phyloP scores from a whole-genome alignment of 345 rosid genomes.

The Rhizophora mangle region DNA sequence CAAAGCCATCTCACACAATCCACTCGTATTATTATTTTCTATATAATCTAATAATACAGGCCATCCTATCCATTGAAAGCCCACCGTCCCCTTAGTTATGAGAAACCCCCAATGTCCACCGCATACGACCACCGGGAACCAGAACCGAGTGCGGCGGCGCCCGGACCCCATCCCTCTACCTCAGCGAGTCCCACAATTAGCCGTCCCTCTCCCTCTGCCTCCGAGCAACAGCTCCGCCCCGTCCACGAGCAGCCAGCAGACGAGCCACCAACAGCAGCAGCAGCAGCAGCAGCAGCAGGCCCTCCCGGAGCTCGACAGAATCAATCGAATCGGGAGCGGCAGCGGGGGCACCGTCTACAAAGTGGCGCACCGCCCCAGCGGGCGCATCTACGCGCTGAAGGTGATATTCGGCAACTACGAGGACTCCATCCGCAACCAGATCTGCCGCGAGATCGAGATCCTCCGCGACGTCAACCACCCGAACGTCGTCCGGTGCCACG shows the following conservation, averaged over 20 bases:
- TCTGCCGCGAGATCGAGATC: slow-evolving; percentile 91
- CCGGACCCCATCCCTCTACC: slow-evolving; percentile 80
- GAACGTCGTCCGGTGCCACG: slow-evolving; percentile 86
- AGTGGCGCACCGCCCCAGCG: slow-evolving; percentile 62
- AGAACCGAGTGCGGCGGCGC: slow-evolving; percentile 44
- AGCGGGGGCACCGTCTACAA: slow-evolving; percentile 90
- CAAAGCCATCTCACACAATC: neutral
- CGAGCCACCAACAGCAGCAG: slow-evolving; percentile 15
- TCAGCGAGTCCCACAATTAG: slow-evolving; percentile 50
- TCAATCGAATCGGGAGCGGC: slow-evolving; percentile 81
- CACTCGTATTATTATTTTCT: neutral
- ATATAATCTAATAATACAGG: neutral
- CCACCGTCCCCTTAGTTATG: slow-evolving; percentile 38
- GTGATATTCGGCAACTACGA: slow-evolving; percentile 88
- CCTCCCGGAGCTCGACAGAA: slow-evolving; percentile 56
- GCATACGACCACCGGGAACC: slow-evolving; percentile 28
- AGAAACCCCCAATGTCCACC: slow-evolving; percentile 51
- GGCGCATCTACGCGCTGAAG: slow-evolving; percentile 65
- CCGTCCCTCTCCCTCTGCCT: slow-evolving; percentile 90
- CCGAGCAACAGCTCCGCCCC: slow-evolving; percentile 42
- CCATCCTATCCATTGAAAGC: neutral
- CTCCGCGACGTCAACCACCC: slow-evolving; percentile 75
- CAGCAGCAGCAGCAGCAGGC: slow-evolving; percentile 13
- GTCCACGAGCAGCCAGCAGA: slow-evolving; percentile 16
- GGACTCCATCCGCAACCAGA: slow-evolving; percentile 76